Evolutionary conservation across 176 grass and related monocot genomes (phyloP), one percentile per base, ranked within the genome.

Genomic region (Carex scoparia): DNA sequence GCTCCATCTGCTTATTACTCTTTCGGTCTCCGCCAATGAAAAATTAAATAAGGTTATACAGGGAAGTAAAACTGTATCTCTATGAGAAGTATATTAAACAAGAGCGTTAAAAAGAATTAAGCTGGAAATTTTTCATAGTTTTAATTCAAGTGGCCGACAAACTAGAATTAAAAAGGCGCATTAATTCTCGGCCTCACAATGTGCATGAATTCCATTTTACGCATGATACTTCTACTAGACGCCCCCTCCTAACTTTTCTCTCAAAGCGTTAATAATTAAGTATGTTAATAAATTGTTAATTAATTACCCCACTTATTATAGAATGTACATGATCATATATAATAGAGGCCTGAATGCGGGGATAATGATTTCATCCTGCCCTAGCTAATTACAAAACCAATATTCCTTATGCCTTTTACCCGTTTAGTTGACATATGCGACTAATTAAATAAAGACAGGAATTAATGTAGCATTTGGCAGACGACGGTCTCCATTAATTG

Each of bases 161-260:
- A 33, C 10, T 4, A 35, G 19, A 6, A 19, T 68, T 68, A 14
- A 68, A 68, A 68, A 68, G 11, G 42, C 32, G 11, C 76, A 60
- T 79, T 79, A 79, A 59, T 32, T 58, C 44, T 80, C 15, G 54
- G 77, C 77, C 77, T 61, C 77, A 18, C 77, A 61, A 80, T 80
- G 75, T 79, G 75, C 75, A 54, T 79, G 75, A 51, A 54, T 23
- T 42, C 7, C 69, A 40, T 72, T 72, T 72, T 27, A 1, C 61
- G 10, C 7, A 9, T 40, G 38, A 40, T 63, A 61, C 19, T 51
- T 51, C 9, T 27, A 19, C 19, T 5, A 63, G 18, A 63, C 7
- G 61, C 19, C 61, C 7, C 8, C n/a, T 19, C 27, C 62, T 31
- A 30, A 27, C 27, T 31, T 65, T 31, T 65, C 62, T 65, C 8